These are phyloP conservation scores for Tephrocybe sp. DNA, from an alignment of 768 basidiomycete species.

Conservation along the genomic window DNA sequence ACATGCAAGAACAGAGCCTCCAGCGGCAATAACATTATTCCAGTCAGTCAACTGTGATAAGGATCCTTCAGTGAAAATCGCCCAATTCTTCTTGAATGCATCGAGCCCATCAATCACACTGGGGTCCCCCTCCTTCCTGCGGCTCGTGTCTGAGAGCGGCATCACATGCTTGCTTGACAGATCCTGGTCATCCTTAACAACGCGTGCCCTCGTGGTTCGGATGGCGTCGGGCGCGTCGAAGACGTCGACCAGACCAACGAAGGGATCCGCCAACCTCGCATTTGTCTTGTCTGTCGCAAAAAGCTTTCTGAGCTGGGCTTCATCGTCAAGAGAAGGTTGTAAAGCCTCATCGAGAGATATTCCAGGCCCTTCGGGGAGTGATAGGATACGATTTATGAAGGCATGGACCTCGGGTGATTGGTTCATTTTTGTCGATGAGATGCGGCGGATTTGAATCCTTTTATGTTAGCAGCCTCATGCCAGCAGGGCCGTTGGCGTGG, in stretches of 20 bases:
- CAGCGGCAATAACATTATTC: constrained; percentile 63
- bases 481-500: no score
- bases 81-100: constrained; percentile 63
- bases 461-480: no score
- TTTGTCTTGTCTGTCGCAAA: constrained; percentile 53
- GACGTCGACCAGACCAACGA: constrained; percentile 59
- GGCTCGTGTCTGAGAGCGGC: constrained; percentile 41
- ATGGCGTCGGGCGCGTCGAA: constrained; percentile 49
- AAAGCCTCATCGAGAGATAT: constrained; percentile 42
- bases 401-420: constrained; percentile 24
- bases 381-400: constrained; percentile 21
- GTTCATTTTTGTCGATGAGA: no score
- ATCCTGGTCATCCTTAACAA: constrained; percentile 43
- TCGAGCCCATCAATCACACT: constrained; percentile 49
- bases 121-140: constrained; percentile 49
- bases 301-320: constrained; percentile 50
- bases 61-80: constrained; percentile 60
- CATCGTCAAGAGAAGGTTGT: constrained; percentile 56
- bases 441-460: no score
- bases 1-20: constrained; percentile 59
- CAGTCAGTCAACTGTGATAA: constrained; percentile 57
- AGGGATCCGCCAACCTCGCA: constrained; percentile 40
- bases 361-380: constrained; percentile 21
- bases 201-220: constrained; percentile 48
- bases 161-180: constrained; percentile 49